Evolutionary conservation across 441 rosid genomes (phyloP).

Genomic region (Dalechampia spathulata): DNA sequence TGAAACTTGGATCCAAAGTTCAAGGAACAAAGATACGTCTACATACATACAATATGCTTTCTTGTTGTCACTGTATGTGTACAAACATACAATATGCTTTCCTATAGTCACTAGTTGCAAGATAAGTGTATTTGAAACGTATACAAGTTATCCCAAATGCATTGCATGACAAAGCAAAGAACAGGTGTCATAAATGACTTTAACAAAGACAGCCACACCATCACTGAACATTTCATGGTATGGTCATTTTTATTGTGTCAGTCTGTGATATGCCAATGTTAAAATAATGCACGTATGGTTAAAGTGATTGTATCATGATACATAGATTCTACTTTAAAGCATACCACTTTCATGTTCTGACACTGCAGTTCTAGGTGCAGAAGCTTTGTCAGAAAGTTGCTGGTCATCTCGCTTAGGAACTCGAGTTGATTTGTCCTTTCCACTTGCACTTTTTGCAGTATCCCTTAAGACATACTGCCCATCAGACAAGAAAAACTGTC

Average conservation of each 20-base stretch:
- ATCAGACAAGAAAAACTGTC: constrained; percentile 15
- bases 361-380: constrained; percentile 35
- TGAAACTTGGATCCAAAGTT: background rate
- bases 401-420: constrained; percentile 45
- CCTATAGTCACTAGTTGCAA: background rate
- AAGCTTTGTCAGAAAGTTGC: constrained; percentile 32
- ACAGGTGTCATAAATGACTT: too few species aligned
- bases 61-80: too few species aligned
- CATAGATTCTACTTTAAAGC: background rate
- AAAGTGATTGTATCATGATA: background rate
- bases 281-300: background rate
- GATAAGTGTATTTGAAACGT: background rate
- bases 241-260: too few species aligned
- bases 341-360: constrained; percentile 47
- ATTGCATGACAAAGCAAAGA: too few species aligned
- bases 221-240: too few species aligned
- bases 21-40: background rate
- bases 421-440: constrained; percentile 46
- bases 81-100: too few species aligned
- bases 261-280: too few species aligned
- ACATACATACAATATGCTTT: background rate
- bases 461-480: constrained; percentile 57
- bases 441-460: constrained; percentile 31
- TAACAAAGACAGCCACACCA: too few species aligned
- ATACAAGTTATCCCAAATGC: too few species aligned